Percentiles rank a stretch among this genome's conserved stretches.
Conservation (phyloP, 768 basidiomycete genomes). For the Auricularia heimuer region DNA sequence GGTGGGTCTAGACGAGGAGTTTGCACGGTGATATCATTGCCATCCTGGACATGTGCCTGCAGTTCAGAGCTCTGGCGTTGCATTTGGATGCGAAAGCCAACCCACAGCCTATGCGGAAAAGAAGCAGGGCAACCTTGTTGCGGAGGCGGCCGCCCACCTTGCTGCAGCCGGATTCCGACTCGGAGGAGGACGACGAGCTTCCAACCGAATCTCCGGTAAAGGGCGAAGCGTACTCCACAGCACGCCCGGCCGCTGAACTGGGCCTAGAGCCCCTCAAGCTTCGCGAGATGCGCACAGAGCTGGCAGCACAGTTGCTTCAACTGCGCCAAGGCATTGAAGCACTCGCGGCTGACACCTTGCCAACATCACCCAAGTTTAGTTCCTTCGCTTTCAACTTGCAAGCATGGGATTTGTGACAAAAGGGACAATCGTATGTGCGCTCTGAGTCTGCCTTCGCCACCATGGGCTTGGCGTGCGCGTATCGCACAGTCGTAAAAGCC, state of each 20-base stretch:
- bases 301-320: neutral
- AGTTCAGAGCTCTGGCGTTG: slow-evolving; percentile 35
- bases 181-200: neutral
- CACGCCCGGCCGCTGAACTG: neutral
- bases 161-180: neutral
- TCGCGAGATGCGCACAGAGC: neutral
- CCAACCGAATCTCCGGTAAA: neutral
- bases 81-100: neutral
- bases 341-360: neutral
- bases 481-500: too few species aligned
- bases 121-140: neutral
- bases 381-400: neutral
- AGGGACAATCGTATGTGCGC: too few species aligned
- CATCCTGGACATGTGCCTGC: slow-evolving; percentile 63
- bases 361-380: neutral
- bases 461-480: too few species aligned
- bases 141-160: neutral
- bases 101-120: neutral
- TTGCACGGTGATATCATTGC: slow-evolving; percentile 57
- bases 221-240: neutral
- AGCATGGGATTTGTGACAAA: neutral
- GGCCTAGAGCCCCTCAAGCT: neutral
- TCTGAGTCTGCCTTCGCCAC: too few species aligned
- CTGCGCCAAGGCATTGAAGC: neutral
- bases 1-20: slow-evolving; percentile 40